Evolutionary conservation across 1,284 basidiomycete species (phyloP), one percentile per base, ranked within the genome.

Genomic region (Marasmius tenuissimus): DNA sequence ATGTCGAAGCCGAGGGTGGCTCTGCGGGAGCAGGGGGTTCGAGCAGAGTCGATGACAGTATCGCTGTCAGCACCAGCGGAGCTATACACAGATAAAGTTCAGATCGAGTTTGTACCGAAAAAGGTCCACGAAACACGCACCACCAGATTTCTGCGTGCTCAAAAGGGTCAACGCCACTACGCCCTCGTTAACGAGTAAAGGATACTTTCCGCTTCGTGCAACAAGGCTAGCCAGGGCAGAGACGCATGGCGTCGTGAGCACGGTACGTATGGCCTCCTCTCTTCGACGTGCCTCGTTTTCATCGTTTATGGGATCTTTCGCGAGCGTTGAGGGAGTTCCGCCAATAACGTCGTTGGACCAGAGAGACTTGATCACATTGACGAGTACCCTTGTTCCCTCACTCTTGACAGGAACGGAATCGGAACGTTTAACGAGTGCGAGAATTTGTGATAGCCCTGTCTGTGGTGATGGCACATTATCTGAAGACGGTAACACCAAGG

Each of bases 171-270:
- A 75, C 1, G 92, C 92, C 34, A 98, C 84, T 34, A 97, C 80
- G 0, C 91, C 93, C 73, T 98, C 97, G 69, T 96, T 97, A 63
- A 97, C 83, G 37, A 98, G 80, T 51, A 95, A 81, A 0, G 93
- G 90, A 70, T 94, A 93, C 71, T 89, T 89, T 65, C 83, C 85
- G 68, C 93, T 94, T 64, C 88, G 82, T 16, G 86, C 85, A 22
- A 97, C 79, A 67, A 97, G 85, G 63, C 85, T 86, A 1, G 87
- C 84, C 33, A 98, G 80, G 11, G 87, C 85, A 5, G 80, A 79
- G 0, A 86, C 81, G 63, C 84, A 85, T 22, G 85, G 78, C 20
- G 75, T 69, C 9, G 80, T 85, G 27, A 83, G 75, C 18, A 93
- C 72, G 7, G 75, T 71, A 42, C 80, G 73, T 62, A 88, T 84